These are phyloP conservation scores for Clarireedia hainanense DNA, from an alignment of 2,329 filamentous ascomycete species.

Conservation along the genomic window DNA sequence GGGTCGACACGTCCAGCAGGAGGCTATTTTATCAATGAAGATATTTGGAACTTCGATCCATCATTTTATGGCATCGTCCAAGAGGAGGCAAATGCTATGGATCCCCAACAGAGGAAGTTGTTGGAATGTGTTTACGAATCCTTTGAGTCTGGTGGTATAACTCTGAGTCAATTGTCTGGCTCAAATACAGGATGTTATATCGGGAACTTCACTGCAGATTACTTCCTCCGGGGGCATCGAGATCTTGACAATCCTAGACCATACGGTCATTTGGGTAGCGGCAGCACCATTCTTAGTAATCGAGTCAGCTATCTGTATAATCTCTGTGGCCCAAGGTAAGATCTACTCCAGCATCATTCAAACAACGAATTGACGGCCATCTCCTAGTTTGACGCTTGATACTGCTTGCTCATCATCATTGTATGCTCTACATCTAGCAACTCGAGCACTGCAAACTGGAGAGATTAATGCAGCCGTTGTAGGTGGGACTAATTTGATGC, in stretches of 20 bases:
- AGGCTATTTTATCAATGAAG: conserved; percentile 21
- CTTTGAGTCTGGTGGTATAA: conserved; percentile 4
- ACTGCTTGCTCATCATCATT: conserved; percentile 40
- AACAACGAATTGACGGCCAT: conserved; percentile 21
- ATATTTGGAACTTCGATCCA: conserved; percentile 20
- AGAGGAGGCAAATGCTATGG: conserved; percentile 2
- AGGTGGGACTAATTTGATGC: conserved; percentile 18
- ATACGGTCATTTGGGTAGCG: conserved; percentile 16
- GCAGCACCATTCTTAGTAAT: conserved; percentile 18
- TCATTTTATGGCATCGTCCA: conserved; percentile 3
- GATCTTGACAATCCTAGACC: conserved; percentile 19
- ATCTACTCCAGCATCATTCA: conserved; percentile 49
- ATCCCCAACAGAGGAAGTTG: conserved; percentile 7
- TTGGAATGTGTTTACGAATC: conserved; percentile 2
- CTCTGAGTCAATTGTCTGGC: conserved; percentile 12
- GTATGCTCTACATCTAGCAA: conserved; percentile 35
- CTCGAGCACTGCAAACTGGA: conserved; percentile 34
- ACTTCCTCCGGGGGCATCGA: neutral
- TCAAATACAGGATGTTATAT: conserved; percentile 17
- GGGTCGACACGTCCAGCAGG: conserved; percentile 9
- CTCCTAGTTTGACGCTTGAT: conserved; percentile 34
- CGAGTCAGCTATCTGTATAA: conserved; percentile 13
- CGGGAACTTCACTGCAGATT: conserved; percentile 12
- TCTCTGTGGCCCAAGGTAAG: conserved; percentile 38
- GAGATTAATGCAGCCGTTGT: conserved; percentile 29